Conservation (phyloP, 331 rosid species). For the Spiraea crenata region DNA sequence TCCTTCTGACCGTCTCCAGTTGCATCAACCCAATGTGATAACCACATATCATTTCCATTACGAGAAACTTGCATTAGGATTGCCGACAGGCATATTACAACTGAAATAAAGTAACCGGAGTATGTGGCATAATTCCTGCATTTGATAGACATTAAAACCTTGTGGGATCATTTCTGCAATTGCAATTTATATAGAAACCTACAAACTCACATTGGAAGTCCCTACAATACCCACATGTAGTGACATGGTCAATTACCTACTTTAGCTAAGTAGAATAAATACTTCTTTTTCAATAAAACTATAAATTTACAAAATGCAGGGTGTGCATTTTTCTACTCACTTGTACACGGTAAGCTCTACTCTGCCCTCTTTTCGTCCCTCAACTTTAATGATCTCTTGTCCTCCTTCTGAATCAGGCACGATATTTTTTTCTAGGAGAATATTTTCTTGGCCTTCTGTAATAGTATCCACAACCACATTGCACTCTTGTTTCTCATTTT, state of each 20-base stretch:
- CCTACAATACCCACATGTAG: not conserved
- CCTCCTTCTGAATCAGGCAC: conserved; percentile 32
- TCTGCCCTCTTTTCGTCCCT: conserved; percentile 81
- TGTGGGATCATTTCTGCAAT: too few species aligned
- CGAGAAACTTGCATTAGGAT: conserved; percentile 94
- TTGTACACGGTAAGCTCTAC: conserved; percentile 77
- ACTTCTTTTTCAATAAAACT: not conserved
- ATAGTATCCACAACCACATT: conserved; percentile 33
- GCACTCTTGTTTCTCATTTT: conserved; percentile 40
- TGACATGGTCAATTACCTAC: not conserved
- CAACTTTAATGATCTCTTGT: conserved; percentile 64
- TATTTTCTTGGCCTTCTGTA: conserved; percentile 30
- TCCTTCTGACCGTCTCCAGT: conserved; percentile 51
- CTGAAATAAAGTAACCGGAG: conserved; percentile 67
- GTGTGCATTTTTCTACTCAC: conserved; percentile 44
- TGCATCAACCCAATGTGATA: conserved; percentile 94
- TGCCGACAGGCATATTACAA: conserved; percentile 74
- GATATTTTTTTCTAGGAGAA: conserved; percentile 34
- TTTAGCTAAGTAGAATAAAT: not conserved
- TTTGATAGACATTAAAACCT: too few species aligned
- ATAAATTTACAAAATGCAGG: too few species aligned
- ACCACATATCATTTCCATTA: conserved; percentile 95
- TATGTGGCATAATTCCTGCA: conserved; percentile 79
- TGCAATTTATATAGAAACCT: not conserved
- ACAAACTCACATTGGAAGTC: not conserved